Evolutionary conservation across 225 moss, liverwort and hornwort species (phyloP), one percentile per base, ranked within the genome.

Genomic region (Polytrichum formosum): DNA sequence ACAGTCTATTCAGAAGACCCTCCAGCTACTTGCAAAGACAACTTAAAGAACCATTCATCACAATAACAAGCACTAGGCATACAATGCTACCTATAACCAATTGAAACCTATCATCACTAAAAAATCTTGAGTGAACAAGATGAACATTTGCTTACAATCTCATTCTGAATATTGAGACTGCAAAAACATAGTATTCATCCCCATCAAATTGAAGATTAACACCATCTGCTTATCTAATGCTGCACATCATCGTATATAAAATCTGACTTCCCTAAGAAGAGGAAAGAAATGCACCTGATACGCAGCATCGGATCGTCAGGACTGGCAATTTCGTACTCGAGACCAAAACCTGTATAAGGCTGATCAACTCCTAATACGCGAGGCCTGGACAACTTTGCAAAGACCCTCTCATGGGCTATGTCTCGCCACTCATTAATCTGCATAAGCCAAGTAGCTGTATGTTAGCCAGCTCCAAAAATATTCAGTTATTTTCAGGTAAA

Each of bases 381-480:
- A 28, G 89, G 87, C 55, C 93, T 80, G 7, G 90, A 86, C 29
- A 94, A 70, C 76, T 93, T 93, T 20, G 85, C 75, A 26, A 90
- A 89, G 56, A 94, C 86, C 56, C 96, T 84, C 71, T 81, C 82
- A 75, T 94, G 94, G 23, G 92, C 89, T 33, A 97, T 77, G 70
- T 97, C 96, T 16, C 94, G 89, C 96, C 94, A 94, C 65, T 97
- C 94, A 55, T 84, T 82, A 66, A 97, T 85, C 89, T 90, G 80
- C 63, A 65, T 29, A 26, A 21, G 65, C 64, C 64, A 31, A 69
- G 46, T 46, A 13, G 13, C 46, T 46, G 13, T 4, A 46, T 46
- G 46, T 46, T 16, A 46, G 46, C 46, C 46, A 46, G 13, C 46
- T 46, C 46, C 46, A 16, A 46, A 13, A 46, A 46, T 46, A 46